These are phyloP conservation scores for Pulveroboletus sp. DNA, from an alignment of 768 basidiomycete genomes.

Conservation along the genomic window DNA sequence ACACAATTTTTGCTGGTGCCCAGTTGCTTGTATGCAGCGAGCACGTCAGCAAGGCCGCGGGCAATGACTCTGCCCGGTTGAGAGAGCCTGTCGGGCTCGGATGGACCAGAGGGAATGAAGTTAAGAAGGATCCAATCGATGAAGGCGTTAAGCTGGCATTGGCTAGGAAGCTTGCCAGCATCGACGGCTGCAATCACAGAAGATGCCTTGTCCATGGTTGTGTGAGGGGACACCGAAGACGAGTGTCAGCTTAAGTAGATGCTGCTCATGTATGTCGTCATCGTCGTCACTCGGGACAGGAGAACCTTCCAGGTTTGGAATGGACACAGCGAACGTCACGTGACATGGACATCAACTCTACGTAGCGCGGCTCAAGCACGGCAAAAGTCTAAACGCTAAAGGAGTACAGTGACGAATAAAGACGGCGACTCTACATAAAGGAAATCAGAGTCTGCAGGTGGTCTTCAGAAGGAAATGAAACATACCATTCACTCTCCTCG, in stretches of 20 bases:
- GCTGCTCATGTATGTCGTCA: not conserved
- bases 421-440: not conserved
- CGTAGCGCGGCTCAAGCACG: too few species aligned
- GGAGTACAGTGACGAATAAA: slow-evolving; percentile 13
- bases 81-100: slow-evolving; percentile 41
- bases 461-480: not conserved
- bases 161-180: slow-evolving; percentile 66
- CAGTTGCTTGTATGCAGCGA: slow-evolving; percentile 55
- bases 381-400: too few species aligned
- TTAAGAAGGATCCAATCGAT: slow-evolving; percentile 54
- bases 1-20: slow-evolving; percentile 55
- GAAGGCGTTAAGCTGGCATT: slow-evolving; percentile 48
- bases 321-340: slow-evolving; percentile 4
- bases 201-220: slow-evolving; percentile 57
- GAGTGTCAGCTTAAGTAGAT: not conserved
- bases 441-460: slow-evolving; percentile 1
- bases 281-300: slow-evolving; percentile 18
- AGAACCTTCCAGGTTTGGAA: slow-evolving; percentile 4
- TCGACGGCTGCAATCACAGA: slow-evolving; percentile 63
- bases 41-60: slow-evolving; percentile 43
- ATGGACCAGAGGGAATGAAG: slow-evolving; percentile 41
- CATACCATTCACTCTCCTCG: slow-evolving; percentile 21
- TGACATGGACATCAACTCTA: slow-evolving; percentile 3
- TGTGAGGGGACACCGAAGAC: not conserved
- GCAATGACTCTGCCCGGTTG: slow-evolving; percentile 51